Conservation (phyloP, 257 asterid species). For the Salvia miltiorrhiza region DNA sequence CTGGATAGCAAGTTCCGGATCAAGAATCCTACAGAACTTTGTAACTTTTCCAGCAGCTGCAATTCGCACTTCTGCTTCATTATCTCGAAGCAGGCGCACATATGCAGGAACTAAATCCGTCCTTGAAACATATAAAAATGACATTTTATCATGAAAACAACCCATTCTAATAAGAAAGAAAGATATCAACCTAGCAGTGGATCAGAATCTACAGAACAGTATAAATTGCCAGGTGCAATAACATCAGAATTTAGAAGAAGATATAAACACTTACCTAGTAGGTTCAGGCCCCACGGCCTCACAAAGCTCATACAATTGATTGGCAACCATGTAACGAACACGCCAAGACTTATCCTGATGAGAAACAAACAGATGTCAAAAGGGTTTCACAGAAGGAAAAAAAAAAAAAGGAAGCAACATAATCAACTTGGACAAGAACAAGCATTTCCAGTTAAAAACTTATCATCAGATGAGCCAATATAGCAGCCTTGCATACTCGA, state of each 20-base stretch:
- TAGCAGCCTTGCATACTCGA: neutral
- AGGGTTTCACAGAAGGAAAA: neutral
- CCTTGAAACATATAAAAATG: conserved; percentile 40
- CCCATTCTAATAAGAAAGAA: neutral
- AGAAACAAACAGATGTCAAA: neutral
- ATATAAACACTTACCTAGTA: conserved; percentile 54
- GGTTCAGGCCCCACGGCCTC: conserved; percentile 99
- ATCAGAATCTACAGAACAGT: neutral
- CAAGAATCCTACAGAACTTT: conserved; percentile 72
- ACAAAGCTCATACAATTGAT: conserved; percentile 92
- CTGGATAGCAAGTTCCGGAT: conserved; percentile 82
- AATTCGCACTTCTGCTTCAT: conserved; percentile 91
- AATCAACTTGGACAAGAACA: conserved; percentile 7
- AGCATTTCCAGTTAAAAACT: neutral
- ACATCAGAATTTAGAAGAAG: neutral
- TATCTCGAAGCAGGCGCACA: conserved; percentile 83
- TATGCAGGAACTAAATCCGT: conserved; percentile 92
- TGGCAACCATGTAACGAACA: conserved; percentile 98
- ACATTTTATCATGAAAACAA: conserved; percentile 17
- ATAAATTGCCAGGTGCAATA: neutral
- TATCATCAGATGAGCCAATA: neutral
- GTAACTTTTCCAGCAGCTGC: conserved; percentile 95
- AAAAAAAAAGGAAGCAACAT: neutral
- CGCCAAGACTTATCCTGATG: conserved; percentile 99
- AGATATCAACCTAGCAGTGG: neutral